These are phyloP conservation scores for Epichloe baconii DNA, from an alignment of 2,329 filamentous ascomycete genomes.

Conservation along the genomic window DNA sequence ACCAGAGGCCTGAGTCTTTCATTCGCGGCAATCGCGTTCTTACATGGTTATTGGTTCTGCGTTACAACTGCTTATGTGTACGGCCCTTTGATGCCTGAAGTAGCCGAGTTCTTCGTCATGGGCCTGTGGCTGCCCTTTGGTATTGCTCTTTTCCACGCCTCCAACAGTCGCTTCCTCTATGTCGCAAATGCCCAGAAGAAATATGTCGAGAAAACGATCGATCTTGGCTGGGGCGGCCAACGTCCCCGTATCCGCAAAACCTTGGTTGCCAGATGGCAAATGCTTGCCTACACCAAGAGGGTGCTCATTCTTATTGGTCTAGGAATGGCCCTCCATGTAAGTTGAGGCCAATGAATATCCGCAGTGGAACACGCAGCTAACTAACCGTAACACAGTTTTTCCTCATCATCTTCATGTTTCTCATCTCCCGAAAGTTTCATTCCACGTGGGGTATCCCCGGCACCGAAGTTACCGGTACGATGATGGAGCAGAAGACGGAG, in stretches of 20 bases:
- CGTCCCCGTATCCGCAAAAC: slow-evolving; percentile 12
- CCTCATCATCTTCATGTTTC: slow-evolving; percentile 45
- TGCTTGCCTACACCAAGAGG: slow-evolving; percentile 32
- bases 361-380: background rate
- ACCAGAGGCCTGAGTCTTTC: slow-evolving; percentile 28
- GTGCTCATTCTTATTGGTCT: slow-evolving; percentile 36
- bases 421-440: slow-evolving; percentile 54
- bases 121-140: slow-evolving; percentile 50
- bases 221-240: slow-evolving; percentile 3
- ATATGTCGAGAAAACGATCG: slow-evolving; percentile 14
- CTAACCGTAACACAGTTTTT: slow-evolving; percentile 31
- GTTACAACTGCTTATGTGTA: slow-evolving; percentile 26
- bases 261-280: slow-evolving; percentile 23
- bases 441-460: slow-evolving; percentile 44
- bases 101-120: slow-evolving; percentile 54
- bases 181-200: slow-evolving; percentile 42
- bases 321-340: slow-evolving; percentile 44
- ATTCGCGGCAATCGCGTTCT: slow-evolving; percentile 24
- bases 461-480: slow-evolving; percentile 45
- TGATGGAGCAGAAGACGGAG: slow-evolving; percentile 32
- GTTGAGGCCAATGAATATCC: slow-evolving; percentile 1
- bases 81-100: slow-evolving; percentile 31
- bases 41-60: slow-evolving; percentile 31
- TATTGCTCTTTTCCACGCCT: slow-evolving; percentile 52
- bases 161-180: slow-evolving; percentile 47